Base-by-base conservation (phyloP, 495 filamentous ascomycete genomes). In the Penicillium pulvis region DNA sequence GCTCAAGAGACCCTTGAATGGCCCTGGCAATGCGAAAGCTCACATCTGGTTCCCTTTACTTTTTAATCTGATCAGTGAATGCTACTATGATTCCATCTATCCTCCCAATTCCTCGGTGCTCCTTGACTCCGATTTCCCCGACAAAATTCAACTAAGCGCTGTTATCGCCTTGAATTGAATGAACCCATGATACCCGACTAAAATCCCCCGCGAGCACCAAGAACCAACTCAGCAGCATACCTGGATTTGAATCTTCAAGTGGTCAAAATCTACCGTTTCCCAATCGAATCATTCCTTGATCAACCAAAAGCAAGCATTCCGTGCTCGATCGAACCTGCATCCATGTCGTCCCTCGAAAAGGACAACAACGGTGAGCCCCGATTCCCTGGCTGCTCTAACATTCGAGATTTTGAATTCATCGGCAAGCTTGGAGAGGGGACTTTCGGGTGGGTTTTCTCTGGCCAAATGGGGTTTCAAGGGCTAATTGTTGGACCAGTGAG, bases 341-440 rank as follows among this genome's bases (percentile, higher is more conserved):
- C 64, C 58, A 70, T 67, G 54, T 53, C 57, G 56, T 65, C 73
- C 19, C 60, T 75, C 6, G 71, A 79, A 61, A 64, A 61, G 54
- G 54, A 67, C 44, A 54, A 60, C 50, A 57, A 80, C 75, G 79
- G 76, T 57, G 57, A 71, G 55, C 44, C 66, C 49, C 64, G 84
- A 58, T 98, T 95, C 68, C 75, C 77, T 49, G 94, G 94, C 30
- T 96, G 92, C 76, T 93, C 92, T 20, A 87, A 82, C 54, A 97
- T 99, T 62, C 80, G 77, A 46, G 88, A 94, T 55, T 99, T 96
- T 70, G 90, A 96, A 60, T 81, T 97, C 20, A 72, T 93, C 58
- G 88, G 86, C 49, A 99, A 99, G 77, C 83, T 99, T 50, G 94
- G 94, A 60, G 95, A 99, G 72, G 94, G 94, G 51, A 99, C 94